phyloP scores from a whole-genome alignment of 2,329 filamentous ascomycete genomes.

The Trematosphaeria pertusa region DNA sequence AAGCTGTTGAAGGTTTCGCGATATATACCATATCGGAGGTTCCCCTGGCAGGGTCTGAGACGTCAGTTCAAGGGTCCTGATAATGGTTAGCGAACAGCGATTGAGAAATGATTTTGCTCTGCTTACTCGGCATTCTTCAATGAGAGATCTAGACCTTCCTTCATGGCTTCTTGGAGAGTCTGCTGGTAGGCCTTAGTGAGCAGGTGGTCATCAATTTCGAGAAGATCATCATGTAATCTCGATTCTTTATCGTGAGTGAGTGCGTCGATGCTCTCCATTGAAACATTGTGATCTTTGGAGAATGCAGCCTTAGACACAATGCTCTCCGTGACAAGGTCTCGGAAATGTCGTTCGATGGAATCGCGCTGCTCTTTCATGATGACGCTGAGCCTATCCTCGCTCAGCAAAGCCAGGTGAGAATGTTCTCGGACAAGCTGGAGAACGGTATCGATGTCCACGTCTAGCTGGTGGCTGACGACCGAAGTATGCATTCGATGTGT shows the following conservation, averaged over 20 bases:
- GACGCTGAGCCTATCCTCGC: conserved; percentile 28
- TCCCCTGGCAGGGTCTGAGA: conserved; percentile 25
- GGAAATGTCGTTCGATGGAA: conserved; percentile 19
- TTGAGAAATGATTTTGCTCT: not conserved
- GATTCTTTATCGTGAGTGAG: conserved; percentile 19
- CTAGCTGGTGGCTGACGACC: conserved; percentile 24
- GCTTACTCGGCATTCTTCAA: conserved; percentile 25
- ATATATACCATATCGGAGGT: conserved; percentile 35
- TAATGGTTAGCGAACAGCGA: conserved; percentile 6
- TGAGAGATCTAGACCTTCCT: conserved; percentile 14
- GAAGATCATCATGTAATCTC: conserved; percentile 15
- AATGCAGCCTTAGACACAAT: conserved; percentile 28
- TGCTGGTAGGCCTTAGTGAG: conserved; percentile 24
- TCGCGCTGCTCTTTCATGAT: conserved; percentile 32
- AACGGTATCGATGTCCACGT: conserved; percentile 27
- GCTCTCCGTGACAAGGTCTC: conserved; percentile 8
- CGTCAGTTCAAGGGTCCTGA: conserved; percentile 21
- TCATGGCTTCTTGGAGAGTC: conserved; percentile 13
- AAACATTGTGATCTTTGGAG: conserved; percentile 27
- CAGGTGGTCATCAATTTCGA: conserved; percentile 25
- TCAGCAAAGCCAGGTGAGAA: conserved; percentile 30
- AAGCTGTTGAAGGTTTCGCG: conserved; percentile 15
- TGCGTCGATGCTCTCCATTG: conserved; percentile 26
- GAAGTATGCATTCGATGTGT: conserved; percentile 22
- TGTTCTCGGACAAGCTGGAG: conserved; percentile 26